Evolutionary conservation across 2,329 filamentous ascomycete species (phyloP), one percentile per base, ranked within the genome.

Genomic region (Cryoendolithus antarcticus): DNA sequence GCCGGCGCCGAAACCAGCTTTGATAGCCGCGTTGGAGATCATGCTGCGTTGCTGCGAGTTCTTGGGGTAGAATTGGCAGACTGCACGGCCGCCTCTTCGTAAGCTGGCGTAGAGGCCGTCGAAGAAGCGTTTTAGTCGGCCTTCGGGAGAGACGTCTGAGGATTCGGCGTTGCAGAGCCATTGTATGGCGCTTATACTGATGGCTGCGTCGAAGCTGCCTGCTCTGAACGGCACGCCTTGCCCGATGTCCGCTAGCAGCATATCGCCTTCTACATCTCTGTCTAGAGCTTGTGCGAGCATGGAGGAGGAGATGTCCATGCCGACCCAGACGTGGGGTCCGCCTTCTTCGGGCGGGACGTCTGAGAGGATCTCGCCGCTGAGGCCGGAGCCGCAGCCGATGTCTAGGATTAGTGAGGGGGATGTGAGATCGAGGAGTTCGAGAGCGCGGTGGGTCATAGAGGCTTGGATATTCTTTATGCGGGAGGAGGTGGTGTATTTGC

Each of bases 21-120:
- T 86, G 44, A 96, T 82, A 0, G 91, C 91, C 0, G 91, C 91
- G 43, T 75, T 73, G 37, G 80, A 85, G 50, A 98, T 93, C 88
- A 98, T 94, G 55, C 74, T 77, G 55, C 88, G 76, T 65, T 98
- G 91, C 46, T 75, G 71, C 50, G 93, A 82, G 59, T 98, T 96
- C 65, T 94, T 94, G 2, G 91, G 91, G 60, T 98, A 98, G 62
- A 98, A 98, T 56, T 98, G 91, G 58, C 88, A 94, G 9, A 96
- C 89, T 0, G 91, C 91, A 30, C 86, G 74, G 1, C 86, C 91
- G 4, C 91, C 91, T 12, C 91, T 71, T 47, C 79, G 77, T 46
- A 98, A 64, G 44, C 78, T 79, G 0, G 86, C 82, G 62, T 96
- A 98, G 2, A 98, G 64, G 0, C 86, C 86, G 53, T 93, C 86